phyloP scores from a whole-genome alignment of 805 yeast genomes.

The Cyberlindnera saturnus region DNA sequence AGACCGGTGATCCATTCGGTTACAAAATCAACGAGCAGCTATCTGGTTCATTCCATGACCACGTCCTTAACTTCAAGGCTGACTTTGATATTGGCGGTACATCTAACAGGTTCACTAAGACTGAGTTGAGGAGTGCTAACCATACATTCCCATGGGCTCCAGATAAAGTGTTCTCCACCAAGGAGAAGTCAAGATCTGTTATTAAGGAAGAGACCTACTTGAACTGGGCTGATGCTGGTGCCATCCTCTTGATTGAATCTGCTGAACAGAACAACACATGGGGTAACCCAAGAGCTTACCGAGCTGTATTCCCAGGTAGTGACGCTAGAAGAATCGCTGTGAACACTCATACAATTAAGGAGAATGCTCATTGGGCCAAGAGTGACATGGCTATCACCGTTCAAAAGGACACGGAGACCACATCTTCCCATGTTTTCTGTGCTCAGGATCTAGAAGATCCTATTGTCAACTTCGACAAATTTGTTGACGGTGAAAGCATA shows the following conservation, averaged over 20 bases:
- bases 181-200: conserved; percentile 11
- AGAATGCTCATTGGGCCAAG: conserved; percentile 22
- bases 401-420: conserved; percentile 23
- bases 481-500: conserved; percentile 23
- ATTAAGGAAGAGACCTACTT: conserved; percentile 17
- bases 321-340: conserved; percentile 18
- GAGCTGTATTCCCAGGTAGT: conserved; percentile 19
- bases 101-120: conserved; percentile 16
- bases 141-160: conserved; percentile 24
- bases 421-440: conserved; percentile 19
- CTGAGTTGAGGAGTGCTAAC: conserved; percentile 11
- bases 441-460: conserved; percentile 22
- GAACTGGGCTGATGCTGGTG: conserved; percentile 21
- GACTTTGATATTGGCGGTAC: conserved; percentile 26
- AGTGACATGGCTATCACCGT: conserved; percentile 19
- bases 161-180: conserved; percentile 14
- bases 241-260: conserved; percentile 23
- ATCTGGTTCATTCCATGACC: conserved; percentile 27
- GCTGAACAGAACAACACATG: conserved; percentile 19
- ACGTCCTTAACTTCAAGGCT: conserved; percentile 23
- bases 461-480: conserved; percentile 16
- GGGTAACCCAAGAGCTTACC: conserved; percentile 26
- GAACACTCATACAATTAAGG: conserved; percentile 11
- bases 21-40: conserved; percentile 18
- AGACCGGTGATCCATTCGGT: conserved; percentile 17